A percentile compares a stretch with the other conserved stretches of the same genome.
These are phyloP conservation scores for Phytophthora citricola DNA, from an alignment of 352 stramenopile species.

Conservation along the genomic window DNA sequence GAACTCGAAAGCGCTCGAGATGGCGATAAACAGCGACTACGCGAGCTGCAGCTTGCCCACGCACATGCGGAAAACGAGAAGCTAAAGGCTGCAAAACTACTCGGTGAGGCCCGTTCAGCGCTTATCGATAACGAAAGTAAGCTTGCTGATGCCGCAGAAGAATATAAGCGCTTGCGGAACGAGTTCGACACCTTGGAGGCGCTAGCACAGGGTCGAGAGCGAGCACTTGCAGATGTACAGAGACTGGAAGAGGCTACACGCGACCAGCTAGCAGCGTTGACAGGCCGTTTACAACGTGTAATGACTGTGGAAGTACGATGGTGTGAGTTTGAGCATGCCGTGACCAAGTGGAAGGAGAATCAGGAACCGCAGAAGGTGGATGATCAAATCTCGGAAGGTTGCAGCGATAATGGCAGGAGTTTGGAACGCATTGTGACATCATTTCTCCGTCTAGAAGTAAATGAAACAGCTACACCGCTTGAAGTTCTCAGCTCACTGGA, in stretches of 20 bases:
- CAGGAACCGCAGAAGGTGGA: constrained; percentile 1
- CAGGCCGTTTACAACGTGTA: constrained; percentile 26
- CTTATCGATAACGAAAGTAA: constrained; percentile 49
- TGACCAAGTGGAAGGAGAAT: constrained; percentile 28
- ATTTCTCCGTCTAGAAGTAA: constrained; percentile 24
- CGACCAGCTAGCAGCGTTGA: constrained; percentile 34
- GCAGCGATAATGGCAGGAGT: background rate
- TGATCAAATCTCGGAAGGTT: background rate
- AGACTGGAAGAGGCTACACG: constrained; percentile 39
- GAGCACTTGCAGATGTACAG: constrained; percentile 42
- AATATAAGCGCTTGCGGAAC: constrained; percentile 49
- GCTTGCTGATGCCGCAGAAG: constrained; percentile 35
- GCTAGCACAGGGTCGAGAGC: constrained; percentile 36
- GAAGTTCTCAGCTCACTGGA: constrained; percentile 11
- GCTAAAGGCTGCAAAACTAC: constrained; percentile 46
- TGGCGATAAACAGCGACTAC: constrained; percentile 35
- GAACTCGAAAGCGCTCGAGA: constrained; percentile 41
- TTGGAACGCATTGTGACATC: constrained; percentile 31
- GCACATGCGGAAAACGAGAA: constrained; percentile 51
- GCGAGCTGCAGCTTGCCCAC: constrained; percentile 40
- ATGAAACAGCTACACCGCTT: background rate
- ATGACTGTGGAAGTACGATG: constrained; percentile 10
- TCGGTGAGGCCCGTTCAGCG: constrained; percentile 51
- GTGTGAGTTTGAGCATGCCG: constrained; percentile 23
- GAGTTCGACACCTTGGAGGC: constrained; percentile 53